Base-by-base conservation (phyloP, 768 basidiomycete species). In the Pisolithus albus region DNA sequence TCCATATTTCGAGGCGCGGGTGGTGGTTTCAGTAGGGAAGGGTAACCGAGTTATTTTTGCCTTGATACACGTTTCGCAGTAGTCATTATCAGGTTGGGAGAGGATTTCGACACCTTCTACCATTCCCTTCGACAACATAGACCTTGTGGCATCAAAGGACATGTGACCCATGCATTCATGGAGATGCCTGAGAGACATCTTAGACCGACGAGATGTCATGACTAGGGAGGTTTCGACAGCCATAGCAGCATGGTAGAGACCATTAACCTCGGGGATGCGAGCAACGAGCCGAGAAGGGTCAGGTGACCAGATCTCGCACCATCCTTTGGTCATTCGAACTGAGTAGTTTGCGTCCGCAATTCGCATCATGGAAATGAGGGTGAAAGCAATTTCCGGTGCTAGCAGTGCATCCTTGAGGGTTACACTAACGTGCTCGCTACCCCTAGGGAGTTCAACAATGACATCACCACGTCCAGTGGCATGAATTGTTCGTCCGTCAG, bases 391-490 rank as follows among this genome's bases (percentile, higher is more conserved):
- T 19, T 50, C 42, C 8, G 42, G 52, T 3, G 23, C 15, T 16
- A 44, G 49, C 5, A 49, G 24, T 6, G 21, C 19, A 7, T 50
- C 34, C 7, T 28, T 42, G 3, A 53, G 30, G 2, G 21, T 56
- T 28, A 46, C 39, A 18, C 8, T 15, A 16, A 6, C 41, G 30
- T 41, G 49, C 28, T 51, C 32, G 4, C 39, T n/a, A 4, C 61
- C 62, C 37, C 64, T 65, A 0, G 66, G 66, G 1, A 70, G 42
- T 4, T 53, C 41, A 26, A 70, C 56, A 0, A 50, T 6, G 51
- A 70, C 58, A 34, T 71, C 66, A 1, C 70, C 70, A 42, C 56
- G 58, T 7, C 70, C 65, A 24, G 55, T 61, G 0, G 70, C 70
- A 49, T 60, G 51, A 41, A 72, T 67, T 1, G 48, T 49, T 0